Evolutionary conservation across 1,284 basidiomycete genomes (phyloP).

Genomic region (Lentinula novae-zelandiae): DNA sequence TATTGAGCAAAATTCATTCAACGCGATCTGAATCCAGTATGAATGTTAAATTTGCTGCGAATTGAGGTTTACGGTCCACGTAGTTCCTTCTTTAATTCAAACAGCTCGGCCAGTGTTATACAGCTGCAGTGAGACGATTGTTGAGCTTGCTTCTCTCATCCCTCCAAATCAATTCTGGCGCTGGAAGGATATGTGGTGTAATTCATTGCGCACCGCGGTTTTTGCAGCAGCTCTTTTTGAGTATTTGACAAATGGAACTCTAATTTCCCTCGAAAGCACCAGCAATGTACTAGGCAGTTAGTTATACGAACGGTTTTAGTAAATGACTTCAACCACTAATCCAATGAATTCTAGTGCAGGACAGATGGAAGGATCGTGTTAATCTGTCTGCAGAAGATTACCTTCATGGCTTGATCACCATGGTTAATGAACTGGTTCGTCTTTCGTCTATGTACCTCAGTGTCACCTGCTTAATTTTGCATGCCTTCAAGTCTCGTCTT

Average conservation of each 20-base stretch:
- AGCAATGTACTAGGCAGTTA: slow-evolving; percentile 63
- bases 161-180: slow-evolving; percentile 77
- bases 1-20: slow-evolving; percentile 74
- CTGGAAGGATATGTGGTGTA: slow-evolving; percentile 78
- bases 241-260: slow-evolving; percentile 57
- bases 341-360: slow-evolving; percentile 47
- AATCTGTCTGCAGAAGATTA: slow-evolving; percentile 76
- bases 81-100: slow-evolving; percentile 61
- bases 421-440: slow-evolving; percentile 79
- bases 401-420: slow-evolving; percentile 75
- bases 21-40: slow-evolving; percentile 59
- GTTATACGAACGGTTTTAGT: slow-evolving; percentile 22
- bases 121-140: slow-evolving; percentile 50
- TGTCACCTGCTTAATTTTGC: background rate
- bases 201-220: slow-evolving; percentile 58
- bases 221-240: slow-evolving; percentile 65
- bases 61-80: background rate
- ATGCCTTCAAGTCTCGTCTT: slow-evolving; percentile 60
- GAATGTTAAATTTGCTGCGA: slow-evolving; percentile 18
- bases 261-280: slow-evolving; percentile 55
- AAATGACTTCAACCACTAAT: slow-evolving; percentile 12
- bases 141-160: slow-evolving; percentile 49
- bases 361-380: slow-evolving; percentile 68
- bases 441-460: background rate
- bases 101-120: slow-evolving; percentile 50